These are phyloP conservation scores for Debaryomyces castellii DNA, from an alignment of 805 yeast genomes.

Conservation along the genomic window DNA sequence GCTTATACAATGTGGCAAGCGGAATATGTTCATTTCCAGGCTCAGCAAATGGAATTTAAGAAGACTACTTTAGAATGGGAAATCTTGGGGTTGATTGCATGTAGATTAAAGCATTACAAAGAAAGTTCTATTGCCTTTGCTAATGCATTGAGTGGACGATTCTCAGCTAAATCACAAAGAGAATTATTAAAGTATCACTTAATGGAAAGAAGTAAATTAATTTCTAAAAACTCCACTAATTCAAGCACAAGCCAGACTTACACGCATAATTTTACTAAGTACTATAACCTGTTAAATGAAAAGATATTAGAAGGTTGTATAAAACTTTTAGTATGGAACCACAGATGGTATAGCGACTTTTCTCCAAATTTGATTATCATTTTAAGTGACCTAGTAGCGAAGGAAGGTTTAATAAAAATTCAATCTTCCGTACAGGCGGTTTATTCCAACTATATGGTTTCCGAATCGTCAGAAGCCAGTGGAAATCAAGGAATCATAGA, in stretches of 20 bases:
- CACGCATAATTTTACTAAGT: slow-evolving; percentile 36
- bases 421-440: slow-evolving; percentile 69
- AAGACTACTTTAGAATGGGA: slow-evolving; percentile 91
- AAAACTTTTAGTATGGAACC: slow-evolving; percentile 93
- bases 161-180: slow-evolving; percentile 77
- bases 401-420: slow-evolving; percentile 77
- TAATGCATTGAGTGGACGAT: slow-evolving; percentile 68
- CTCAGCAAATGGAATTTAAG: slow-evolving; percentile 77
- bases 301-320: slow-evolving; percentile 68
- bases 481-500: slow-evolving; percentile 55
- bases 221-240: slow-evolving; percentile 25
- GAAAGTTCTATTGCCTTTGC: slow-evolving; percentile 87
- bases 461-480: slow-evolving; percentile 15
- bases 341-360: slow-evolving; percentile 94
- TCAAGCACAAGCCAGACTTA: slow-evolving; percentile 9
- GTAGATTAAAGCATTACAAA: slow-evolving; percentile 77
- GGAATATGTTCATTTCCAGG: slow-evolving; percentile 82
- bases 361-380: slow-evolving; percentile 65
- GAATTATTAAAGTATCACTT: slow-evolving; percentile 68
- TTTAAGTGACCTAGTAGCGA: slow-evolving; percentile 60
- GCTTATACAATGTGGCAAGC: slow-evolving; percentile 93
- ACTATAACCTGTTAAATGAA: slow-evolving; percentile 46
- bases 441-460: slow-evolving; percentile 41
- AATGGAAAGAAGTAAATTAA: slow-evolving; percentile 43
- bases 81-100: slow-evolving; percentile 80